These are phyloP conservation scores for Spinacia oleracea DNA, from an alignment of 179 eudicot genomes.

Conservation along the genomic window DNA sequence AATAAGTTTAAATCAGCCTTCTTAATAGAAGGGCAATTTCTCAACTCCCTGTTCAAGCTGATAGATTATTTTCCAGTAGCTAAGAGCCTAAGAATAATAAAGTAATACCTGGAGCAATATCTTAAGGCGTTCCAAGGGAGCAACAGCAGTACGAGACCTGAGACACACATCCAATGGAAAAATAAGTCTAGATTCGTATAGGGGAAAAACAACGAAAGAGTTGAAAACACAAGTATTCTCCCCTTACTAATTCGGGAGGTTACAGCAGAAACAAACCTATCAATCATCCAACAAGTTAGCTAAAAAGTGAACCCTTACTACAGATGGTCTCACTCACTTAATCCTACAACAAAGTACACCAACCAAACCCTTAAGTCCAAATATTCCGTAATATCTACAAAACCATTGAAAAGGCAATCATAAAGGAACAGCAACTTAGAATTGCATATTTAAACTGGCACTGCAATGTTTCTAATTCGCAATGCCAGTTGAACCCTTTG, in stretches of 20 bases:
- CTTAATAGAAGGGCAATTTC: background rate
- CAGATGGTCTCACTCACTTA: background rate
- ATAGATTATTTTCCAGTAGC: background rate
- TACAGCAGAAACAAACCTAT: no score
- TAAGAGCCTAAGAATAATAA: background rate
- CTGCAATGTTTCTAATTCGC: background rate
- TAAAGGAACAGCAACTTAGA: background rate
- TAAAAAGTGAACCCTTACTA: background rate
- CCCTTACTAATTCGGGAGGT: background rate
- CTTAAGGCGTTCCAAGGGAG: constrained; percentile 76
- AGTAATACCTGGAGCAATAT: constrained; percentile 71
- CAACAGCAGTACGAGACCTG: constrained; percentile 93
- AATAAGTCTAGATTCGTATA: constrained; percentile 3
- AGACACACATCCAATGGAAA: constrained; percentile 13
- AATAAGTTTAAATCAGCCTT: background rate
- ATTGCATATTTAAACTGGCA: background rate
- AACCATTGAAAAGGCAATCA: background rate
- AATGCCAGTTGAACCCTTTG: background rate
- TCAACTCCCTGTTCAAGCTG: background rate
- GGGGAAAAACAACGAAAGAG: background rate
- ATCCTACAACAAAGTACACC: background rate
- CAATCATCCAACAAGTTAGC: background rate
- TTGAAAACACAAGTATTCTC: background rate
- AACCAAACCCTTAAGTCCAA: background rate
- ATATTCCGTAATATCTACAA: background rate